phyloP scores from a whole-genome alignment of 495 filamentous ascomycete genomes.

The Penicillium roqueforti region DNA sequence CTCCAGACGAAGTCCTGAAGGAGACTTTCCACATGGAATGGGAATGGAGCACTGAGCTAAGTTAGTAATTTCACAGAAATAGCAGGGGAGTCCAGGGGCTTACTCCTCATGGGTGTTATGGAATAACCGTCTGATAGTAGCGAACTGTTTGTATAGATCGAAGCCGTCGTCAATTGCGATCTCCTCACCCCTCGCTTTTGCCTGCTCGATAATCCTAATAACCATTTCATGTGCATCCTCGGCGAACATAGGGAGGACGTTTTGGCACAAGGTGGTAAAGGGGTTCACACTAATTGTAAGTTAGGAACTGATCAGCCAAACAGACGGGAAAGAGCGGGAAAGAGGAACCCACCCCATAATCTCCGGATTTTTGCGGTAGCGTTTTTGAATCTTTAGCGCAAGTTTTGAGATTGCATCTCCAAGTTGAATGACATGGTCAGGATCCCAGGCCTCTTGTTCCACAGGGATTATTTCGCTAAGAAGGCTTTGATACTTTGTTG shows the following conservation, averaged over 20 bases:
- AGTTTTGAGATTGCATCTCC: conserved; percentile 80
- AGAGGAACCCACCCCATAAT: conserved; percentile 70
- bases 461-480: conserved; percentile 70
- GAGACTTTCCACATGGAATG: conserved; percentile 78
- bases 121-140: conserved; percentile 77
- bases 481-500: conserved; percentile 65
- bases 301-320: conserved; percentile 20
- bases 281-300: conserved; percentile 59
- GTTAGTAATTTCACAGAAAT: conserved; percentile 2
- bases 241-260: conserved; percentile 83
- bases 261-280: conserved; percentile 71
- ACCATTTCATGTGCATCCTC: conserved; percentile 82
- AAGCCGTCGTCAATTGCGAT: conserved; percentile 88
- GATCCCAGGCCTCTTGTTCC: conserved; percentile 74
- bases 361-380: conserved; percentile 81
- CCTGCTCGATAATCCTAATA: conserved; percentile 67
- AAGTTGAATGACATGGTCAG: conserved; percentile 80
- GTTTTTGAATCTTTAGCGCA: conserved; percentile 81
- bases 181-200: conserved; percentile 64
- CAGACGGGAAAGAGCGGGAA: not conserved
- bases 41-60: conserved; percentile 52
- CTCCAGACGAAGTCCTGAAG: conserved; percentile 92
- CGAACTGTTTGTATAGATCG: conserved; percentile 82
- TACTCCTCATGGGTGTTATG: conserved; percentile 62
- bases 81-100: conserved; percentile 10